Evolutionary conservation across 345 rosid genomes (phyloP), one percentile per base, ranked within the genome.

Genomic region (Murraya paniculata): DNA sequence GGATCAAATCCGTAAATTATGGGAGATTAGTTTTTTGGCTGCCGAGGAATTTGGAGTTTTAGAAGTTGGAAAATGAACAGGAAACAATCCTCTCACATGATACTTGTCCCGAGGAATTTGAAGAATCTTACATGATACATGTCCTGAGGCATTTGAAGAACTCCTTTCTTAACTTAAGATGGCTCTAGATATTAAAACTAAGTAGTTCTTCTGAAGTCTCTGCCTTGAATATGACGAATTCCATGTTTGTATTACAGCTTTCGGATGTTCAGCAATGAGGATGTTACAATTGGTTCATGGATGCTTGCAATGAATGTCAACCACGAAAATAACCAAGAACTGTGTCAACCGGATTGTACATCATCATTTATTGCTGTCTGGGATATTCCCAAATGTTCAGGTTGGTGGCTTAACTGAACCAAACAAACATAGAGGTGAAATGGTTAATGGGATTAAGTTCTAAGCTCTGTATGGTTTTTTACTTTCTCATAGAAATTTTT

Each of bases 321-420:
- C 68, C 98, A 95, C 25, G 98, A 95, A 89, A 83, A 95, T 77
- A 85, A 86, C 72, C 82, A 84, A 64, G 89, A 85, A 69, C 88
- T 93, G 28, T 93, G 97, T 84, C 81, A 79, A 84, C 83, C 91
- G 76, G 93, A 88, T 30, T 95, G 98, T 85, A 85, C 92, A 2
- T 81, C 90, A 28, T 39, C 90, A 72, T 90, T 95, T 38, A 77
- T 93, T 85, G 97, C 96, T 36, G 91, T 95, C 68, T 93, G 97
- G 99, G 98, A 93, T 84, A 90, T 95, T 75, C 98, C 98, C 16
- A 93, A 84, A 79, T 95, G 98, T 85, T 95, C 98, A 88, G 98
- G 98, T 95, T 82, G 7, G 89, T 82, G 62, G 50, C 76, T 75
- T 77, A 69, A 75, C 70, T 62, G 22, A 48, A 64, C 48, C 18